Conservation (phyloP, 495 filamentous ascomycete species). For the Amniculicola lignicola region DNA sequence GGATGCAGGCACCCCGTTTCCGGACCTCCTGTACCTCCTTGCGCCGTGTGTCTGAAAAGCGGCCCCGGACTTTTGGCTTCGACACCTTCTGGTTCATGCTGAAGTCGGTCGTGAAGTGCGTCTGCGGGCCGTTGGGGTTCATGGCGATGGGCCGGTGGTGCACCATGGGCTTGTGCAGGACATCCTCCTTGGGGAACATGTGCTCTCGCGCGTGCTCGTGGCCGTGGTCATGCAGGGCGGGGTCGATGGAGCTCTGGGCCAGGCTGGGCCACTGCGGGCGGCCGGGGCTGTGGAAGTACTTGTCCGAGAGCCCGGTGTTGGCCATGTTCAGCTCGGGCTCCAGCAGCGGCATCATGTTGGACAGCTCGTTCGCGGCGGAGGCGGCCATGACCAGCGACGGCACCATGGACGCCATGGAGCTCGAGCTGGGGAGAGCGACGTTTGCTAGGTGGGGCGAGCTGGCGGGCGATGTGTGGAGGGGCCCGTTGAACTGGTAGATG, state of each 20-base stretch:
- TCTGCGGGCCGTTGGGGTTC: conserved; percentile 53
- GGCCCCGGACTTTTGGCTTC: conserved; percentile 61
- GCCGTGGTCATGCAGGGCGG: conserved; percentile 35
- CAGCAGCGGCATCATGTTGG: conserved; percentile 34
- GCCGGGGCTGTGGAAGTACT: conserved; percentile 31
- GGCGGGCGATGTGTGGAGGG: conserved; percentile 25
- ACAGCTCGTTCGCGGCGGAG: conserved; percentile 48
- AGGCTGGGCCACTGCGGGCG: conserved; percentile 23
- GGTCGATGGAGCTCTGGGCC: conserved; percentile 24
- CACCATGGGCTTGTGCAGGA: conserved; percentile 37
- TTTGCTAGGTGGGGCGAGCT: conserved; percentile 29
- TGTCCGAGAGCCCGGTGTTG: conserved; percentile 34
- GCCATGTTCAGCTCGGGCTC: conserved; percentile 35
- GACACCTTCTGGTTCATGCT: conserved; percentile 44
- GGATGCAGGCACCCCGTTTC: conserved; percentile 77
- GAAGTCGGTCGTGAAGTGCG: conserved; percentile 57
- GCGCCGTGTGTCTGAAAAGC: conserved; percentile 65
- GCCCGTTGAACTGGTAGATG: conserved; percentile 31
- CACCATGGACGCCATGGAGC: conserved; percentile 27
- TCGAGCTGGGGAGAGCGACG: conserved; percentile 16
- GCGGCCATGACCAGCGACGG: conserved; percentile 39
- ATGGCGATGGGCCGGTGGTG: conserved; percentile 56
- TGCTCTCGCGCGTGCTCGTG: conserved; percentile 7
- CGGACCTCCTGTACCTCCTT: conserved; percentile 79
- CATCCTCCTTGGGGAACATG: conserved; percentile 12